Conservation (phyloP, 305 asterid species). For the Plantago rigida region DNA sequence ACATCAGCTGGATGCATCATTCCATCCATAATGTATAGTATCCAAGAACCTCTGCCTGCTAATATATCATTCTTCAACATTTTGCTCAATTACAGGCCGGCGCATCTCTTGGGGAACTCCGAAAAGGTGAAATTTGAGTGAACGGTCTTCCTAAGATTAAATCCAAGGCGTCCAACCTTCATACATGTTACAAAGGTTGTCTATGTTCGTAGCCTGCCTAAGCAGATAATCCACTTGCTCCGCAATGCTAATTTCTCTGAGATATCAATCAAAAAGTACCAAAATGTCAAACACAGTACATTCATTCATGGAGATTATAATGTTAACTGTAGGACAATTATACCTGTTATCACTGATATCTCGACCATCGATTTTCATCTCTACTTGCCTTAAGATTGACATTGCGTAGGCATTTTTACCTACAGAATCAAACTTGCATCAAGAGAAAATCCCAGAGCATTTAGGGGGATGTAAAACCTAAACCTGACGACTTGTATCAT, state of each 20-base stretch:
- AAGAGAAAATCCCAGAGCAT: conserved; percentile 21
- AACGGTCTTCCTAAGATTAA: conserved; percentile 34
- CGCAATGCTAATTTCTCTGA: conserved; percentile 63
- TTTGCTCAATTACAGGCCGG: conserved; percentile 25
- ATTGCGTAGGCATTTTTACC: conserved; percentile 89
- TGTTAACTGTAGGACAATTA: conserved; percentile 20
- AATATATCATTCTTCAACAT: conserved; percentile 19
- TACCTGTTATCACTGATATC: conserved; percentile 80
- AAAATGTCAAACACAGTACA: conserved; percentile 23
- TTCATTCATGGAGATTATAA: conserved; percentile 13
- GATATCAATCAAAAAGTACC: conserved; percentile 20
- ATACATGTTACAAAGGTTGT: conserved; percentile 96
- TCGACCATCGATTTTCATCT: conserved; percentile 91
- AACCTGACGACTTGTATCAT: conserved; percentile 4
- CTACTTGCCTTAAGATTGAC: conserved; percentile 74
- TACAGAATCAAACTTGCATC: conserved; percentile 30
- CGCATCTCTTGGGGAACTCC: conserved; percentile 24
- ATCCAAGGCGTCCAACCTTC: conserved; percentile 99
- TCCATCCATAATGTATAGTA: conserved; percentile 20
- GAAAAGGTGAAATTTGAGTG: conserved; percentile 20
- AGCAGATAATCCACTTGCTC: conserved; percentile 95
- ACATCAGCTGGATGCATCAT: conserved; percentile 15
- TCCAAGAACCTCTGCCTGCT: conserved; percentile 23
- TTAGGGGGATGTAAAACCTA: not conserved
- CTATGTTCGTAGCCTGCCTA: conserved; percentile 81